phyloP scores from a whole-genome alignment of 768 basidiomycete species.

The Lactarius akahatsu region DNA sequence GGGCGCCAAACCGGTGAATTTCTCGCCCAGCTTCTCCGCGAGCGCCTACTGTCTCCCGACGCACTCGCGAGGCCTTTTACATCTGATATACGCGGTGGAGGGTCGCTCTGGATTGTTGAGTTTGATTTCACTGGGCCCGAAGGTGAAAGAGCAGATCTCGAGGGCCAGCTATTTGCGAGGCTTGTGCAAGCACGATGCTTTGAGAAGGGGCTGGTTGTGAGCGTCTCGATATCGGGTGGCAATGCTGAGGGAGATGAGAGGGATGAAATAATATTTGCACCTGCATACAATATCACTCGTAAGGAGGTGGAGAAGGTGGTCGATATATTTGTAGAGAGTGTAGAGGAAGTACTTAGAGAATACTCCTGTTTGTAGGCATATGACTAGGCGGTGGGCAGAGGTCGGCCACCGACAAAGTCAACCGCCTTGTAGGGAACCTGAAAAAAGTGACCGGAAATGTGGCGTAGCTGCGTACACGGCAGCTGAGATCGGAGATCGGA shows the following conservation, averaged over 20 bases:
- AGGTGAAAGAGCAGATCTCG: constrained; percentile 47
- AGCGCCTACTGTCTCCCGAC: constrained; percentile 54
- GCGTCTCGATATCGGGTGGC: constrained; percentile 71
- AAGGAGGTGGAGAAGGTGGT: constrained; percentile 71
- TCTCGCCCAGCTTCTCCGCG: constrained; percentile 52
- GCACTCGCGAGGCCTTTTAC: constrained; percentile 62
- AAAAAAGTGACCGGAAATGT: no score
- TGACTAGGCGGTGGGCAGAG: no score
- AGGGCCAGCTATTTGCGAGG: constrained; percentile 59
- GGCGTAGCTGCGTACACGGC: no score
- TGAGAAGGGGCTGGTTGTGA: constrained; percentile 63
- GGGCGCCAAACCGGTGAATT: constrained; percentile 59
- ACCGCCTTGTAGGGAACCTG: no score
- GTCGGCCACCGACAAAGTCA: not conserved
- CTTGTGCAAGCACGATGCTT: constrained; percentile 69
- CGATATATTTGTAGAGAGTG: constrained; percentile 59
- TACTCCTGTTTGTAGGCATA: not conserved
- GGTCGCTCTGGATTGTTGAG: constrained; percentile 82
- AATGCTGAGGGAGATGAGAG: constrained; percentile 70
- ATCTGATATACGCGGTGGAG: constrained; percentile 84
- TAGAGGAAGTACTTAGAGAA: constrained; percentile 57
- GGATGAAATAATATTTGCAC: constrained; percentile 71
- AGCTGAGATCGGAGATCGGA: no score
- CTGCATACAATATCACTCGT: constrained; percentile 75
- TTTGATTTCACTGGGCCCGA: constrained; percentile 61